Evolutionary conservation across 768 basidiomycete genomes (phyloP), one percentile per base, ranked within the genome.

Genomic region (Suillus hirtellus): DNA sequence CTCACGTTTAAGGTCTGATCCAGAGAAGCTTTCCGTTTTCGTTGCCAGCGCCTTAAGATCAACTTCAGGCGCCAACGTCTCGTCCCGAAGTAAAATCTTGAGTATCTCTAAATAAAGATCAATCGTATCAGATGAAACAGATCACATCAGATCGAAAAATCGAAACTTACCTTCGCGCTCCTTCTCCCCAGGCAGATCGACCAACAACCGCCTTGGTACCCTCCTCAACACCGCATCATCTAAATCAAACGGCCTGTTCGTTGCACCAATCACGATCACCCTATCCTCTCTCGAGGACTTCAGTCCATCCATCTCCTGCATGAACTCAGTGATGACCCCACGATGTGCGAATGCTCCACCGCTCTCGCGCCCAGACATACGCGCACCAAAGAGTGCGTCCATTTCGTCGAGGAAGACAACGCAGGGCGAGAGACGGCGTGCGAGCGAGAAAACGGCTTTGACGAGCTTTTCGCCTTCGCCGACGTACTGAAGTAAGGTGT

Each of bases 291-390:
- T 84, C 35, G 87, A 89, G 10, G 90, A 85, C 72, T 87, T 90
- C 63, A 98, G 78, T 3, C 95, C 95, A 69, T 98, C 95, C 95
- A 98, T 96, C 73, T 96, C 94, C 71, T 93, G 92, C 92, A 95
- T 94, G 74, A 94, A 94, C 74, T 95, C 92, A 11, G 93, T 95
- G 72, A 93, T 90, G 59, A 96, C 86, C 52, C 93, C 90, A 46
- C 94, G 82, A 69, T 96, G 94, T 6, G 93, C 93, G 69, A 90
- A 83, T 14, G 86, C 87, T 61, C 93, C 88, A 10, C 90, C 92
- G 46, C 87, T 88, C 60, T 92, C 90, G 12, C 89, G 83, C 3
- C 84, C 83, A 17, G 92, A 89, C 70, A 86, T 82, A 24, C 95
- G 88, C 49, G 94, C 92, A 46, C 93, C 92, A 68, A 97, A 94